A percentile compares a stretch with the other conserved stretches of the same genome.
Conservation (phyloP, 306 rosid species). For the Acacia acuminata region DNA sequence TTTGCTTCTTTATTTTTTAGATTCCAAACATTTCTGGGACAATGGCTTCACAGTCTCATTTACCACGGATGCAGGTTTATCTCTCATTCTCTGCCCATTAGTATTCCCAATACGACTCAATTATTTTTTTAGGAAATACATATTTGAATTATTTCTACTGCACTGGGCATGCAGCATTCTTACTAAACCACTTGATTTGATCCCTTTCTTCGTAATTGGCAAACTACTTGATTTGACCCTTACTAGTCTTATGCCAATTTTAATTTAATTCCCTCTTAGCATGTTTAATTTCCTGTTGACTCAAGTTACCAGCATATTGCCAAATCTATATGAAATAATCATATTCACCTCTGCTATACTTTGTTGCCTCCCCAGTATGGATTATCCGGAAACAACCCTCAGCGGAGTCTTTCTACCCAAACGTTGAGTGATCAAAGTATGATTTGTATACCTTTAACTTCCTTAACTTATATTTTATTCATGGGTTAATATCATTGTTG, state of each 20-base stretch:
- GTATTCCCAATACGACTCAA: slow-evolving; percentile 1
- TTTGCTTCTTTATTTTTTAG: slow-evolving; percentile 47
- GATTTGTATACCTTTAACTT: slow-evolving; percentile 30
- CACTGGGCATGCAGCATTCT: slow-evolving; percentile 27
- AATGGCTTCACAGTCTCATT: slow-evolving; percentile 72
- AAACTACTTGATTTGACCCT: neutral
- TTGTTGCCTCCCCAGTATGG: slow-evolving; percentile 50
- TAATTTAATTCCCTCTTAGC: slow-evolving; percentile 16
- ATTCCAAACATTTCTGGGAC: slow-evolving; percentile 83
- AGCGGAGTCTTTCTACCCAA: slow-evolving; percentile 80
- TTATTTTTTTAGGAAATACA: slow-evolving; percentile 23
- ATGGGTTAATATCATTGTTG: neutral
- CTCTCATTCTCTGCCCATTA: slow-evolving; percentile 28
- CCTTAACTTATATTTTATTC: slow-evolving; percentile 19
- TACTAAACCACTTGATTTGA: neutral
- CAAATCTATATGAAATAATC: slow-evolving; percentile 13
- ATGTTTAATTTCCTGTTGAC: neutral
- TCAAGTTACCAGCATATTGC: neutral
- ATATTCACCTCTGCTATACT: slow-evolving; percentile 29
- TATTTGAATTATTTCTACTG: slow-evolving; percentile 1
- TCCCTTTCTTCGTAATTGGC: neutral
- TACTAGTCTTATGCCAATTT: slow-evolving; percentile 7
- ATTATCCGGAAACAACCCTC: slow-evolving; percentile 79
- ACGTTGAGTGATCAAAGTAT: slow-evolving; percentile 86
- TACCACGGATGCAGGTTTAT: slow-evolving; percentile 81